Evolutionary conservation across 768 basidiomycete species (phyloP).

Genomic region (Tephrocybe sp.): DNA sequence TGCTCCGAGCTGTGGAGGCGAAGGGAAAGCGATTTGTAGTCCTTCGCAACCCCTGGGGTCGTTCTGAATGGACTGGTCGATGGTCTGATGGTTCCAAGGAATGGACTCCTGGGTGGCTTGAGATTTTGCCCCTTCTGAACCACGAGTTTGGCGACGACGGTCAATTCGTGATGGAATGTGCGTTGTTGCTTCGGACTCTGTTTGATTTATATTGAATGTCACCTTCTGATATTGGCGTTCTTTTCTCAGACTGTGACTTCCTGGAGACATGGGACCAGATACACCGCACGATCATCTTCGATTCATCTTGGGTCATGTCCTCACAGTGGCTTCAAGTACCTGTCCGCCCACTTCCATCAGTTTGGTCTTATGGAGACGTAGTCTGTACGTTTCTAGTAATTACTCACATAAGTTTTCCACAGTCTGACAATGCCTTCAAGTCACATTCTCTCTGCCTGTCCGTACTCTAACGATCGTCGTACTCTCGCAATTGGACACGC

Average conservation of each 20-base stretch:
- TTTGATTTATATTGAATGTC: neutral
- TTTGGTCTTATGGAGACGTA: slow-evolving; percentile 54
- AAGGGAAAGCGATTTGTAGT: slow-evolving; percentile 41
- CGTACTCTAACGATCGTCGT: slow-evolving; percentile 45
- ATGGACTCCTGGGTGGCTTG: slow-evolving; percentile 41
- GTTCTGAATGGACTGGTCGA: slow-evolving; percentile 38
- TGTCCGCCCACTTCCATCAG: slow-evolving; percentile 38
- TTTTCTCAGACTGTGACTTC: slow-evolving; percentile 42
- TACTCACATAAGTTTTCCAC: neutral
- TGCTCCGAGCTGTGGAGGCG: slow-evolving; percentile 38
- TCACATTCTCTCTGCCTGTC: slow-evolving; percentile 41
- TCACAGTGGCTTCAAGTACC: slow-evolving; percentile 49
- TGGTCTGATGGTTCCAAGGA: slow-evolving; percentile 43
- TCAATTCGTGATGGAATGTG: slow-evolving; percentile 43
- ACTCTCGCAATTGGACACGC: slow-evolving; percentile 47
- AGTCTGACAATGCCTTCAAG: slow-evolving; percentile 22
- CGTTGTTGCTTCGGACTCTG: neutral
- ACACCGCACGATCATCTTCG: slow-evolving; percentile 48
- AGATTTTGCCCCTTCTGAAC: slow-evolving; percentile 28
- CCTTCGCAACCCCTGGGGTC: slow-evolving; percentile 44
- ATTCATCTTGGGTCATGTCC: slow-evolving; percentile 47
- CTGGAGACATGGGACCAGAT: slow-evolving; percentile 44
- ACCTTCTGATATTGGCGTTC: neutral
- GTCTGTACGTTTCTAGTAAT: slow-evolving; percentile 39
- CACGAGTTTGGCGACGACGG: slow-evolving; percentile 42